phyloP scores from a whole-genome alignment of 2,329 filamentous ascomycete genomes.

The Stagonosporopsis cucurbitacearum region DNA sequence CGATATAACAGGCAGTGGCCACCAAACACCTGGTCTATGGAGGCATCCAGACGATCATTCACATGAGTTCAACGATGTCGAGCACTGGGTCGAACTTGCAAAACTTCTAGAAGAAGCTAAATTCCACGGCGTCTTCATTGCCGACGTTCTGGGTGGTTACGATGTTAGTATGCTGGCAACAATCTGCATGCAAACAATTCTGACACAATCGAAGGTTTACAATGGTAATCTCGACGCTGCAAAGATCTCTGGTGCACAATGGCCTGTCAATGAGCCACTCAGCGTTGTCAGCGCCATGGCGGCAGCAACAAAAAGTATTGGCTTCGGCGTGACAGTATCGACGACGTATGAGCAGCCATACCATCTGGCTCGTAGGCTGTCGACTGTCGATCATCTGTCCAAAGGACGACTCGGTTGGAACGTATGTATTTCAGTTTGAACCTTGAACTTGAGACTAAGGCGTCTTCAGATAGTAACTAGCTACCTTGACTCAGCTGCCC shows the following conservation, averaged over 20 bases:
- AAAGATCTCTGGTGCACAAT: slow-evolving; percentile 69
- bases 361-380: slow-evolving; percentile 68
- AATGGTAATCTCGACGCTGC: slow-evolving; percentile 68
- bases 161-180: slow-evolving; percentile 54
- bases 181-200: too few relatives aligned
- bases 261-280: slow-evolving; percentile 74
- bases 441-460: background rate
- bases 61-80: slow-evolving; percentile 57
- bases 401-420: slow-evolving; percentile 59
- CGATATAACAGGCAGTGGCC: slow-evolving; percentile 32
- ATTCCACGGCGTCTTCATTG: slow-evolving; percentile 52
- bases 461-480: slow-evolving; percentile 66
- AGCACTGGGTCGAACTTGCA: slow-evolving; percentile 49
- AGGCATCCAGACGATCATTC: slow-evolving; percentile 70
- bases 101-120: slow-evolving; percentile 49
- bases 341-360: slow-evolving; percentile 75
- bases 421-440: slow-evolving; percentile 20
- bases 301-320: slow-evolving; percentile 69
- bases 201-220: slow-evolving; percentile 55
- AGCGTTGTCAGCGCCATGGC: slow-evolving; percentile 71
- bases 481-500: slow-evolving; percentile 70
- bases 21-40: slow-evolving; percentile 64
- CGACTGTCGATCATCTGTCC: slow-evolving; percentile 71
- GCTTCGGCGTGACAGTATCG: slow-evolving; percentile 71
- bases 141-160: slow-evolving; percentile 63